Percentiles rank a stretch among this genome's conserved stretches.
Conservation (phyloP, 2,329 filamentous ascomycete species). For the Ilyonectria destructans region DNA sequence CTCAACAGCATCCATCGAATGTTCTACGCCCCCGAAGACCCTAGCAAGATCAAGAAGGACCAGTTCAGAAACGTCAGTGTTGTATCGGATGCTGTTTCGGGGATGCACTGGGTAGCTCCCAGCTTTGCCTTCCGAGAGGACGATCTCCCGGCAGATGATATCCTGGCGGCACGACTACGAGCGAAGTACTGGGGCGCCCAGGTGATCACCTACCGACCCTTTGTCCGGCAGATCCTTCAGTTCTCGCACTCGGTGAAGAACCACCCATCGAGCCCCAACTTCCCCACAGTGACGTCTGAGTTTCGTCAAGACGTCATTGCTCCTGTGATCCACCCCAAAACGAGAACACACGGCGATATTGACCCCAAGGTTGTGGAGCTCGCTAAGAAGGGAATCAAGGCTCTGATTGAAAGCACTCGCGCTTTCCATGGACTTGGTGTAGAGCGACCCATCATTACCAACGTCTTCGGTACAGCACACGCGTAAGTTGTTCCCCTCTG, state of each 20-base stretch:
- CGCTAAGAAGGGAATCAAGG: constrained; percentile 77
- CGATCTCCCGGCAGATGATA: constrained; percentile 81
- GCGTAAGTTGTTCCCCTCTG: constrained; percentile 76
- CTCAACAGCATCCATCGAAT: constrained; percentile 75
- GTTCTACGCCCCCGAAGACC: constrained; percentile 66
- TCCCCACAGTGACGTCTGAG: constrained; percentile 52
- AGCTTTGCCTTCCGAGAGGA: constrained; percentile 74
- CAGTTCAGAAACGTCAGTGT: constrained; percentile 65
- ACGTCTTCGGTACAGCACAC: constrained; percentile 95
- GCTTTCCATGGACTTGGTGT: constrained; percentile 80
- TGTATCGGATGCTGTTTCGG: constrained; percentile 61
- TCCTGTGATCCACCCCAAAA: constrained; percentile 57
- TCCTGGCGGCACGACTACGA: constrained; percentile 86
- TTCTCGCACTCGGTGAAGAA: constrained; percentile 58
- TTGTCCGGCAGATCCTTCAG: constrained; percentile 73
- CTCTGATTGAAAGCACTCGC: constrained; percentile 87
- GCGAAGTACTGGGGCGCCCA: constrained; percentile 96
- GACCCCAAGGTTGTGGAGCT: constrained; percentile 66
- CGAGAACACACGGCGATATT: constrained; percentile 58
- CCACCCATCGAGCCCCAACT: constrained; percentile 54
- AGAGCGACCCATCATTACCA: constrained; percentile 89
- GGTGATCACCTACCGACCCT: constrained; percentile 90
- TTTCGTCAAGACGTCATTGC: constrained; percentile 57
- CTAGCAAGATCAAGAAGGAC: constrained; percentile 52
- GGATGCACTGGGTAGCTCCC: constrained; percentile 64